phyloP scores from a whole-genome alignment of 371 early-diverging fungal species.

The Caulochytrium protostelioides region DNA sequence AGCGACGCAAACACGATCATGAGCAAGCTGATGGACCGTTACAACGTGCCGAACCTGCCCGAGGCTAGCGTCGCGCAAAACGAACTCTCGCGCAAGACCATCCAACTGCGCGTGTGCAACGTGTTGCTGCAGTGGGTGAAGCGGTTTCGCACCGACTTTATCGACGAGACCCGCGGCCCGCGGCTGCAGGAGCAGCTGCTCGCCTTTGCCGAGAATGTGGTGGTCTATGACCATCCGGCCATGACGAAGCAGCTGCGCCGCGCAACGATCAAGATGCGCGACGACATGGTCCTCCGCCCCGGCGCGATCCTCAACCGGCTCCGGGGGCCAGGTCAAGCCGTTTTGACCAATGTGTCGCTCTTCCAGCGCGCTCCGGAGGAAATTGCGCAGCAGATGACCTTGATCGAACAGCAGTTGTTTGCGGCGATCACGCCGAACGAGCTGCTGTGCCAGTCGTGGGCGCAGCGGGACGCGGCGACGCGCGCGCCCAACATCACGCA shows the following conservation, averaged over 20 bases:
- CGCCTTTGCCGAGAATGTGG: constrained; percentile 8
- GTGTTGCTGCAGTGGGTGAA: constrained; percentile 17
- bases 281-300: background rate
- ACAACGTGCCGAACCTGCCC: constrained; percentile 3
- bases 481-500: constrained; percentile 12
- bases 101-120: constrained; percentile 15
- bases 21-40: constrained; percentile 9
- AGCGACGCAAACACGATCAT: constrained; percentile 6
- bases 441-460: constrained; percentile 29
- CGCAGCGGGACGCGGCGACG: constrained; percentile 3
- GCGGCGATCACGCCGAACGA: constrained; percentile 22
- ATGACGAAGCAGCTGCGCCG: constrained; percentile 12
- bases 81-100: constrained; percentile 7
- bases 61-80: constrained; percentile 8
- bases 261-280: constrained; percentile 6
- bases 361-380: constrained; percentile 12
- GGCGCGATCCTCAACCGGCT: background rate
- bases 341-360: background rate
- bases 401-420: constrained; percentile 36
- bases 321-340: background rate
- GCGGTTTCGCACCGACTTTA: constrained; percentile 9
- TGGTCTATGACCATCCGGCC: constrained; percentile 8
- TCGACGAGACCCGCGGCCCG: constrained; percentile 4
- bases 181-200: constrained; percentile 1
- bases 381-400: constrained; percentile 40